phyloP scores from a whole-genome alignment of 2,329 filamentous ascomycete species.

The Rhynchosporium secalis region DNA sequence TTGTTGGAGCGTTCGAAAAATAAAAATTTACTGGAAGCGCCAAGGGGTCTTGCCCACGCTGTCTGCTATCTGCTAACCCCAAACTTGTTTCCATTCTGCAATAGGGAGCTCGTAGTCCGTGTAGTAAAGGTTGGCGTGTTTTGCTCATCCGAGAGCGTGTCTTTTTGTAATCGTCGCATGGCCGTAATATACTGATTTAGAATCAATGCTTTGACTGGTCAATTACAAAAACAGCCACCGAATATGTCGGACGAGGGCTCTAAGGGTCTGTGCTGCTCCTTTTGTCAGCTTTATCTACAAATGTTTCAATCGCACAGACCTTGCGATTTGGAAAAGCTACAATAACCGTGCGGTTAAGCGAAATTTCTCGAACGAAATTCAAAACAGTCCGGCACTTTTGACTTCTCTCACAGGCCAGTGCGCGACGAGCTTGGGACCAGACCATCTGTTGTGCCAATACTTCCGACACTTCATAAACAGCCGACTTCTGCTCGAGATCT shows the following conservation, averaged over 20 bases:
- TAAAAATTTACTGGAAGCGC: background rate
- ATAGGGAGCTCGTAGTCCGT: background rate
- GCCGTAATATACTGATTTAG: background rate
- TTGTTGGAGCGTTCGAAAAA: background rate
- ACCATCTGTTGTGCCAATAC: conserved; percentile 3
- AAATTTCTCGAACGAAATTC: background rate
- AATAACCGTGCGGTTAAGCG: too few species aligned
- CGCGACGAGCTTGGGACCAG: background rate
- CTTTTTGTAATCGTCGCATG: background rate
- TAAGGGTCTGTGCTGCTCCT: too few species aligned
- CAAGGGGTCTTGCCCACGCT: background rate
- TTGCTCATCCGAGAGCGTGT: background rate
- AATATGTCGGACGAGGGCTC: too few species aligned
- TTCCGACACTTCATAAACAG: too few species aligned
- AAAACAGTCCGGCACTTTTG: too few species aligned
- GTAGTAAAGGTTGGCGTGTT: background rate
- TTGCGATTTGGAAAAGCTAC: too few species aligned
- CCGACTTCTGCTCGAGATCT: too few species aligned
- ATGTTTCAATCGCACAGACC: too few species aligned
- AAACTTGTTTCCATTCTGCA: background rate
- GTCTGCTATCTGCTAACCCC: background rate
- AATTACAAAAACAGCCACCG: too few species aligned
- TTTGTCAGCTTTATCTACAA: too few species aligned
- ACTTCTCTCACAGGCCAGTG: background rate
- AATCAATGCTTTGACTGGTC: too few species aligned